Conservation (phyloP, 805 yeast species). For the Starmerella floricola region DNA sequence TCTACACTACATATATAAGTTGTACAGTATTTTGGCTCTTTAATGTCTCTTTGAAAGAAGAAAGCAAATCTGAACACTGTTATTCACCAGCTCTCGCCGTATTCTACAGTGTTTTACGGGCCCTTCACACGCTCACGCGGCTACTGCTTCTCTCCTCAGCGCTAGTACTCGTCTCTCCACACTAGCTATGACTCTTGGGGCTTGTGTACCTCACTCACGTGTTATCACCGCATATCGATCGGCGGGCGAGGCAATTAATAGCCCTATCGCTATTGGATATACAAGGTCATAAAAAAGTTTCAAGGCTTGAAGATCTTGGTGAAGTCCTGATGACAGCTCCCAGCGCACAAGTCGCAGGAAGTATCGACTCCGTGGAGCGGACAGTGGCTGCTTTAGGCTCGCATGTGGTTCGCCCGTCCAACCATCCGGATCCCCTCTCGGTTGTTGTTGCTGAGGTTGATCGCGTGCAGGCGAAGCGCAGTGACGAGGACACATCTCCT, state of each 20-base stretch:
- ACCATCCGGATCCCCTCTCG: conserved; percentile 18
- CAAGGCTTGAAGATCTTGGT: neutral
- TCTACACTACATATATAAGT: neutral
- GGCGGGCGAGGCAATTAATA: neutral
- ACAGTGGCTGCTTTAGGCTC: conserved; percentile 14
- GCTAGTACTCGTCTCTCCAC: no score
- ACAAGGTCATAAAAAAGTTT: neutral
- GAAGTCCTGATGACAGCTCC: neutral
- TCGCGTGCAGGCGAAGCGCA: neutral
- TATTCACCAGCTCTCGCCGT: no score
- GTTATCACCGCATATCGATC: conserved; percentile 1
- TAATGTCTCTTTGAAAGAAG: no score
- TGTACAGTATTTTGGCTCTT: no score
- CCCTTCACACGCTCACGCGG: no score
- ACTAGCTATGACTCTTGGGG: neutral
- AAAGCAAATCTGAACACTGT: no score
- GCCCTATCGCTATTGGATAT: neutral
- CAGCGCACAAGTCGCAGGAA: conserved; percentile 7
- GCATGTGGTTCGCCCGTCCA: conserved; percentile 5
- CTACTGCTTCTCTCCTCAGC: no score
- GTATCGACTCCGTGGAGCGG: conserved; percentile 17
- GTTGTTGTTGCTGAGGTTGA: conserved; percentile 15
- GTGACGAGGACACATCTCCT: neutral
- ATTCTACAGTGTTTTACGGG: no score
- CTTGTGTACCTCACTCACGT: conserved; percentile 1